Percentiles rank a stretch among this genome's conserved stretches.
phyloP scores from a whole-genome alignment of 306 rosid species.

The Cucumis melo region DNA sequence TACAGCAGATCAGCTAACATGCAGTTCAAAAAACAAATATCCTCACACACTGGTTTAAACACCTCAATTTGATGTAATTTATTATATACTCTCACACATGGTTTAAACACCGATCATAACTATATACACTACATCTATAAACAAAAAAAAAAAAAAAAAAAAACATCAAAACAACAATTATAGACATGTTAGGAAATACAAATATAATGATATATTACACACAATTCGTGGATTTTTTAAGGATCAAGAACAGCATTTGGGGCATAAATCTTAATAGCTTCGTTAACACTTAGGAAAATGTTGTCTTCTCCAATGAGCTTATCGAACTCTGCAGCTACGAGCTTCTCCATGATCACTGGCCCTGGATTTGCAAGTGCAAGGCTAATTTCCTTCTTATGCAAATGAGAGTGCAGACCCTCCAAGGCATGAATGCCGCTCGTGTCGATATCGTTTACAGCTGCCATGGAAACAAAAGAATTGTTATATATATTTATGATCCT shows the following conservation, averaged over 20 bases:
- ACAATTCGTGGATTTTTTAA: not conserved
- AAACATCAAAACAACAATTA: not conserved
- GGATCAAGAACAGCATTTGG: slow-evolving; percentile 17
- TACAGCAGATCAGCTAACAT: too few relatives aligned
- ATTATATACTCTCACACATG: too few relatives aligned
- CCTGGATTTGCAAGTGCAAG: slow-evolving; percentile 76
- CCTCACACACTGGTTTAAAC: too few relatives aligned
- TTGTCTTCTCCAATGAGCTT: slow-evolving; percentile 40
- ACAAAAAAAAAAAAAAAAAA: not conserved
- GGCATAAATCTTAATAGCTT: slow-evolving; percentile 39
- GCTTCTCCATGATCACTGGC: slow-evolving; percentile 58
- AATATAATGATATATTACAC: not conserved
- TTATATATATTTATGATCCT: not conserved
- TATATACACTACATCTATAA: not conserved
- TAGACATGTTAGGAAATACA: not conserved
- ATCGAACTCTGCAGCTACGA: slow-evolving; percentile 40
- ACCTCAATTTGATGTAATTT: too few relatives aligned
- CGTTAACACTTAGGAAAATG: slow-evolving; percentile 54
- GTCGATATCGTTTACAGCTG: slow-evolving; percentile 79
- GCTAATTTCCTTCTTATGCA: slow-evolving; percentile 39
- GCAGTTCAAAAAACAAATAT: too few relatives aligned
- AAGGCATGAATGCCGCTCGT: slow-evolving; percentile 69
- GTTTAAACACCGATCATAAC: not conserved
- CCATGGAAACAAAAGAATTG: not conserved
- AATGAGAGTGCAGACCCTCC: slow-evolving; percentile 37